These are phyloP conservation scores for Paecilomyces variotii DNA, from an alignment of 2,329 filamentous ascomycete genomes.

Conservation along the genomic window DNA sequence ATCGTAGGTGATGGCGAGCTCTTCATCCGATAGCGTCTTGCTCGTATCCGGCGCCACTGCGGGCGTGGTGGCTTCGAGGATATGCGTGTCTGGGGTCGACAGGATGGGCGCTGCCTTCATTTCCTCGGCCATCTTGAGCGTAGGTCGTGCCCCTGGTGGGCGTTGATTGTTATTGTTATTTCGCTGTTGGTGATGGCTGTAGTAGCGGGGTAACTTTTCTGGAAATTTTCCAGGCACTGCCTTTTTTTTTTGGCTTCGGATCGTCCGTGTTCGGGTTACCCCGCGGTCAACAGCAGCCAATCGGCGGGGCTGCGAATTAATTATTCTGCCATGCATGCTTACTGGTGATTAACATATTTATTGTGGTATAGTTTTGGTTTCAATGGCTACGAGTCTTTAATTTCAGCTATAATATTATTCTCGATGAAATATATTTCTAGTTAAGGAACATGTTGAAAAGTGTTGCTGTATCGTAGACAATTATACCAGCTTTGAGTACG, in stretches of 20 bases:
- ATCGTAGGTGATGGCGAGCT: constrained; percentile 73
- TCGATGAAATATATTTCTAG: too few species aligned
- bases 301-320: not conserved
- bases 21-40: constrained; percentile 51
- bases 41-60: constrained; percentile 25
- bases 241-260: not conserved
- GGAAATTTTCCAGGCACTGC: not conserved
- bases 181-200: not conserved
- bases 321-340: not conserved
- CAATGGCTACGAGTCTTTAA: too few species aligned
- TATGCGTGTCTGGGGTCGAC: constrained; percentile 55
- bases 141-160: not conserved
- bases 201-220: not conserved
- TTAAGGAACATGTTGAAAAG: too few species aligned
- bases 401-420: too few species aligned
- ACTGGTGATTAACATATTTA: too few species aligned
- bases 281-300: not conserved
- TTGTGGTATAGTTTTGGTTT: too few species aligned
- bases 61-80: constrained; percentile 48
- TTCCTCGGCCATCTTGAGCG: constrained; percentile 18
- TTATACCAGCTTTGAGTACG: too few species aligned
- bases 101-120: constrained; percentile 48
- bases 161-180: not conserved
- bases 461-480: too few species aligned
- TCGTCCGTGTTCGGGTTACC: not conserved